Evolutionary conservation across 1,284 basidiomycete species (phyloP).

Genomic region (Moesziomyces sp.): DNA sequence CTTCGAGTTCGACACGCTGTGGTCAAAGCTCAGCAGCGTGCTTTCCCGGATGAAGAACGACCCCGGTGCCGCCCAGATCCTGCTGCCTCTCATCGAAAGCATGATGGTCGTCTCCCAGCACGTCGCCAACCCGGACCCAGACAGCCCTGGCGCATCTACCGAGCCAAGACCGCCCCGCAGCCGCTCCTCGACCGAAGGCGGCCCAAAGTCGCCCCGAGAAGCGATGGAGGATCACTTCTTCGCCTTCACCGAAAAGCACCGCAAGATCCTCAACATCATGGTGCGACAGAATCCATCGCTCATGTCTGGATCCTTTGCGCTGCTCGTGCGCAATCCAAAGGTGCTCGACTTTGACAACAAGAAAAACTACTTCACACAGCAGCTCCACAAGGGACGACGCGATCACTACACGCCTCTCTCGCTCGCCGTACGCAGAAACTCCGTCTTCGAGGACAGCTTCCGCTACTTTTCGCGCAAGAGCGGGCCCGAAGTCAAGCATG

Average conservation of each 20-base stretch:
- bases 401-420: conserved; percentile 87
- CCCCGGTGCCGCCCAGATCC: conserved; percentile 62
- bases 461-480: conserved; percentile 87
- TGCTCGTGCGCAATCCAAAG: conserved; percentile 93
- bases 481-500: conserved; percentile 96
- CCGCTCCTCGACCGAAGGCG: conserved; percentile 34
- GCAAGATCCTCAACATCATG: conserved; percentile 95
- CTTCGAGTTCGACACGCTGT: conserved; percentile 62
- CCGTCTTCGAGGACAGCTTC: conserved; percentile 98
- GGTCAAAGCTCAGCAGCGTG: conserved; percentile 62
- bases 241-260: conserved; percentile 90
- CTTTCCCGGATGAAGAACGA: conserved; percentile 61
- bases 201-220: conserved; percentile 48
- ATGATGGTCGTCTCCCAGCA: conserved; percentile 99
- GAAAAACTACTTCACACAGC: conserved; percentile 96
- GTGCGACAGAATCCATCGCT: conserved; percentile 96
- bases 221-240: conserved; percentile 84
- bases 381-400: conserved; percentile 83
- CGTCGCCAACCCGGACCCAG: conserved; percentile 66
- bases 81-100: conserved; percentile 65
- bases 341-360: conserved; percentile 99
- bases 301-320: conserved; percentile 97
- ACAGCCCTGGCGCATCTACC: conserved; percentile 19
- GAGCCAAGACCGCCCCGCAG: conserved; percentile 37
- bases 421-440: conserved; percentile 88